Evolutionary conservation across 495 filamentous ascomycete species (phyloP).

Genomic region (Parachaetomium inaequale): DNA sequence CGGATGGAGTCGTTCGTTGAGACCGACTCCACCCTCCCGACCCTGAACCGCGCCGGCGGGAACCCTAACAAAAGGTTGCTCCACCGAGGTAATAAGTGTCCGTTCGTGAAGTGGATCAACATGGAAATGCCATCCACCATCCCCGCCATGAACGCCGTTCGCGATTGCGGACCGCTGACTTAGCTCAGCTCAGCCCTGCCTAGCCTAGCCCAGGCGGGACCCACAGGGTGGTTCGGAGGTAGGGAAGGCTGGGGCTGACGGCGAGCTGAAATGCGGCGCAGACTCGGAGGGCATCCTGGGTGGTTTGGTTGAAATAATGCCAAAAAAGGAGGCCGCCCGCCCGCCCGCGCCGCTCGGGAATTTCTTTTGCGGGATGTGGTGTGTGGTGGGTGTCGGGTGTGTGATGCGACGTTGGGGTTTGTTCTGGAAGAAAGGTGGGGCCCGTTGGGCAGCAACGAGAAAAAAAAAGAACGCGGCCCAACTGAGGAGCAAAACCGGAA

Average conservation of each 20-base stretch:
- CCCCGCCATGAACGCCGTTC: too few species aligned
- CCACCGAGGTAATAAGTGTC: neutral
- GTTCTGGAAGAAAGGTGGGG: neutral
- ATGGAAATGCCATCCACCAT: neutral
- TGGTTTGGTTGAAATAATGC: neutral
- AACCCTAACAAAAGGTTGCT: neutral
- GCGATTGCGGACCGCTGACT: neutral
- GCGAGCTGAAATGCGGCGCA: slow-evolving; percentile 5
- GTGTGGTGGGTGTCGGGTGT: neutral
- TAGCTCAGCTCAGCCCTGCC: neutral
- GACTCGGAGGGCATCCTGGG: neutral
- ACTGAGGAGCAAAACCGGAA: neutral
- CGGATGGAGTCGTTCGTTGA: neutral
- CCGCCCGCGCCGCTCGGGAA: too few species aligned
- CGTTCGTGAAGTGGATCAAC: neutral
- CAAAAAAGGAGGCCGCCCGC: neutral
- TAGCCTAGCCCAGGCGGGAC: neutral
- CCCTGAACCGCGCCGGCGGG: neutral
- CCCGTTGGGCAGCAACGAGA: slow-evolving; percentile 5
- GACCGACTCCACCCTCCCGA: too few species aligned
- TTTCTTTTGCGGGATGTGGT: neutral
- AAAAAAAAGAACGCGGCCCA: neutral
- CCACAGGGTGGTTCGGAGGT: neutral
- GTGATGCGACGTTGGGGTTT: slow-evolving; percentile 5
- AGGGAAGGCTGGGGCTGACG: neutral